Evolutionary conservation across 257 asterid species (phyloP).

Genomic region (Craterostigma plantagineum): DNA sequence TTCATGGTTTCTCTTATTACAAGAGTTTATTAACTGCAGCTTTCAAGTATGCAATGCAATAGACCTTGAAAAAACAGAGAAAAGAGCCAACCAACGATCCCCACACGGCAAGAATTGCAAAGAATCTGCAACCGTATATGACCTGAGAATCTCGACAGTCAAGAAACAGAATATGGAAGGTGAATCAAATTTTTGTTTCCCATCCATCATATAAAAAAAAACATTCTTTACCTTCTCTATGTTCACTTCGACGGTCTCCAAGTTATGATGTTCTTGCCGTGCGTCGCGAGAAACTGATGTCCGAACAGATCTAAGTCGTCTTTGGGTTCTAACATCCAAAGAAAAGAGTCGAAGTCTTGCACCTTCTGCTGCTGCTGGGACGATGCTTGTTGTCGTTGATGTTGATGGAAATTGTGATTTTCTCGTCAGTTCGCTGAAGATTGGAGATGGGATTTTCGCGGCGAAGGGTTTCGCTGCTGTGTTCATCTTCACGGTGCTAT

Average conservation of each 20-base stretch:
- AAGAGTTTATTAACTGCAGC: not conserved
- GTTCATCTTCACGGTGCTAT: no score
- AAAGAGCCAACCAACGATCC: conserved; percentile 78
- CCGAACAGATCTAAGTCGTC: no score
- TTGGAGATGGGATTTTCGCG: no score
- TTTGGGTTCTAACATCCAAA: no score
- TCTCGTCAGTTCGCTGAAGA: no score
- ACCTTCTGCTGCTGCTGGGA: no score
- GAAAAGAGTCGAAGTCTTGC: no score
- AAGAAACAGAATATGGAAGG: not conserved
- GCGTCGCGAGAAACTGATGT: conserved; percentile 9
- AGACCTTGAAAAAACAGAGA: conserved; percentile 71
- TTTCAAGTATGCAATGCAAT: not conserved
- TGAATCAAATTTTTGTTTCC: not conserved
- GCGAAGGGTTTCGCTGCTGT: no score
- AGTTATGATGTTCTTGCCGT: conserved; percentile 5
- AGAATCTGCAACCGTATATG: conserved; percentile 67
- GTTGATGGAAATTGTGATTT: no score
- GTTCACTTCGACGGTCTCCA: conserved; percentile 24
- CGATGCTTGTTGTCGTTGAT: no score
- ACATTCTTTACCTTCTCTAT: conserved; percentile 80
- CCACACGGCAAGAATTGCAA: conserved; percentile 84
- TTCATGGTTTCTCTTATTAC: no score
- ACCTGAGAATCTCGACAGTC: conserved; percentile 16
- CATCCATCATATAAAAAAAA: not conserved